Evolutionary conservation across 2,329 filamentous ascomycete species (phyloP).

Genomic region (Chaetothyriales sp.): DNA sequence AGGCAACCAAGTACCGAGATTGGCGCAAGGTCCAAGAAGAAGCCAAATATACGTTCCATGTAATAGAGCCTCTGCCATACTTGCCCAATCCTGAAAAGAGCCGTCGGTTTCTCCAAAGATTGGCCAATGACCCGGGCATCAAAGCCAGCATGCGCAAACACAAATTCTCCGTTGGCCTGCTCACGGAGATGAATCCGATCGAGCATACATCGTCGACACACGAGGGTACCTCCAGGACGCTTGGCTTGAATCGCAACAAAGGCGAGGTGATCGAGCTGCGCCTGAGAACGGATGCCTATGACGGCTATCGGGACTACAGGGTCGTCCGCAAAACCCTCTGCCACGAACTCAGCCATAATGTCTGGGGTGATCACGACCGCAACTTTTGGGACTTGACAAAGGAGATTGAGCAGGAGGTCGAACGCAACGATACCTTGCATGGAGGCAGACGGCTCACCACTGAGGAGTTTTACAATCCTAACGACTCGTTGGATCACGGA

Average conservation of each 20-base stretch:
- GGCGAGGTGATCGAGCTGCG: conserved; percentile 85
- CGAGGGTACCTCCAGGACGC: conserved; percentile 49
- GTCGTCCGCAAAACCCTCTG: conserved; percentile 84
- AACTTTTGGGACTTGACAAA: conserved; percentile 82
- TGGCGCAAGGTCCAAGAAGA: conserved; percentile 35
- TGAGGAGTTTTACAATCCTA: conserved; percentile 44
- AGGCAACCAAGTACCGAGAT: conserved; percentile 16
- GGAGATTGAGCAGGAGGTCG: conserved; percentile 71
- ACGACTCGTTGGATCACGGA: conserved; percentile 35
- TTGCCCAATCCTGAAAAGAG: conserved; percentile 62
- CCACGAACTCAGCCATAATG: conserved; percentile 89
- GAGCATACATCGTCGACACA: conserved; percentile 55
- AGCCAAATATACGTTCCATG: conserved; percentile 63
- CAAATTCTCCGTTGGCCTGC: conserved; percentile 64
- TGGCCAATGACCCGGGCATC: conserved; percentile 75
- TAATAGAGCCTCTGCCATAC: conserved; percentile 57
- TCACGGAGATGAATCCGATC: conserved; percentile 91
- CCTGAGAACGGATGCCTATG: conserved; percentile 80
- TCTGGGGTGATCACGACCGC: conserved; percentile 67
- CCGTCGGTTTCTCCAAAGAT: conserved; percentile 54
- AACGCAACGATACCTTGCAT: conserved; percentile 59
- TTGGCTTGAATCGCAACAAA: conserved; percentile 74
- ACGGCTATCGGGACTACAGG: conserved; percentile 85
- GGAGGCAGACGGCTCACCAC: conserved; percentile 49
- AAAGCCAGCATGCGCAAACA: conserved; percentile 68